Conservation (phyloP, 2,329 filamentous ascomycete genomes). For the Zasmidium citrigriseum region DNA sequence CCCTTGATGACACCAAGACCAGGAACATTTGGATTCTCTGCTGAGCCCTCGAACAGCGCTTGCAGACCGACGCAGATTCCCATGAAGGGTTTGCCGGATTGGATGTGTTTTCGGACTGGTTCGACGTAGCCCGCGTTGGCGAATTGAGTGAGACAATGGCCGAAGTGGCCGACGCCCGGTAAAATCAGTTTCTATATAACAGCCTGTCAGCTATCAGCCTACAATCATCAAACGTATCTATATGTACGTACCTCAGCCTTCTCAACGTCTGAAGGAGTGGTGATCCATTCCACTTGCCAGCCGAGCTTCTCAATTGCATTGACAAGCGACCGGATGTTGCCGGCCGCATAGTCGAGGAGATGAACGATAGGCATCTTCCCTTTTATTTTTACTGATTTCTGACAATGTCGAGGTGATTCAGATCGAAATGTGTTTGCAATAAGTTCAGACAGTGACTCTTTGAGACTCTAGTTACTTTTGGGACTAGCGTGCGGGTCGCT, state of each 20-base stretch:
- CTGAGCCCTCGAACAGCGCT: conserved; percentile 82
- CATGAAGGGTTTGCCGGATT: conserved; percentile 94
- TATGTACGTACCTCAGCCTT: conserved; percentile 71
- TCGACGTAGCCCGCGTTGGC: conserved; percentile 78
- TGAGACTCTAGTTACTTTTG: background rate
- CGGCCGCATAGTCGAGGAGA: conserved; percentile 87
- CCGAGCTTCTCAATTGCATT: conserved; percentile 97
- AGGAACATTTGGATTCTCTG: conserved; percentile 69
- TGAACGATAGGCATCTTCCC: conserved; percentile 71
- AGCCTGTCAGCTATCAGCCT: conserved; percentile 36
- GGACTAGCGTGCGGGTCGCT: background rate
- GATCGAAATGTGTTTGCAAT: background rate
- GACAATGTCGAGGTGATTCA: no score
- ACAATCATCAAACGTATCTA: background rate
- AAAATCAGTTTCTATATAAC: conserved; percentile 78
- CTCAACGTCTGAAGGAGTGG: conserved; percentile 77
- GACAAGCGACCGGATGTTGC: conserved; percentile 91
- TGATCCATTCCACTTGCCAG: conserved; percentile 91
- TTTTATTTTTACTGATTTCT: no score
- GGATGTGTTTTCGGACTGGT: conserved; percentile 79
- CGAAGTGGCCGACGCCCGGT: conserved; percentile 95
- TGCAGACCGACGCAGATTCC: conserved; percentile 95
- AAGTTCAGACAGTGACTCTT: background rate
- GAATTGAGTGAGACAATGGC: conserved; percentile 88
- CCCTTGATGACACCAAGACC: conserved; percentile 77